Evolutionary conservation across 352 stramenopile genomes (phyloP).

Genomic region (Globisporangium viniferum): DNA sequence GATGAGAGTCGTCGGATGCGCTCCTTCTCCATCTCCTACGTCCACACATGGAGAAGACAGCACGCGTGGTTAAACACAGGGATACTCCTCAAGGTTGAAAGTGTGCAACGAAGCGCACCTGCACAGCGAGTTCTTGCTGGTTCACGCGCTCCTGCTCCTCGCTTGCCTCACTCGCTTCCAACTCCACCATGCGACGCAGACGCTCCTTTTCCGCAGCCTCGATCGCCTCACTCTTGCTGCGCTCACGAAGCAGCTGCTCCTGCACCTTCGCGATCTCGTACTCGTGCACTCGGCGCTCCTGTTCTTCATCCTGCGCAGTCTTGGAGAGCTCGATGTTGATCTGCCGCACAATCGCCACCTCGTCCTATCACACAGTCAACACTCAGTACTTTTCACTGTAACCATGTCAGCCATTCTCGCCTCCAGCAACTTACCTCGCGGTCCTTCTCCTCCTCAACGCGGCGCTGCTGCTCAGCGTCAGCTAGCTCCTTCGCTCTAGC

Average conservation of each 20-base stretch:
- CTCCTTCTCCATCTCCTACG: constrained; percentile 54
- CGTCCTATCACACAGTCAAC: constrained; percentile 22
- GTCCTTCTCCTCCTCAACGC: constrained; percentile 48
- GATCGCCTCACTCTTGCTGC: constrained; percentile 34
- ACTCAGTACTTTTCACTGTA: background rate
- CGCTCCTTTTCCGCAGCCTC: constrained; percentile 47
- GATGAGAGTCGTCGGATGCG: constrained; percentile 51
- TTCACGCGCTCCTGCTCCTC: constrained; percentile 25
- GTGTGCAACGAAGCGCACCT: constrained; percentile 16
- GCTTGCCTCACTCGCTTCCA: constrained; percentile 18
- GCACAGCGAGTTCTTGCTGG: constrained; percentile 31
- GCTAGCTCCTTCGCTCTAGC: constrained; percentile 45
- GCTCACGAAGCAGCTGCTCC: constrained; percentile 53
- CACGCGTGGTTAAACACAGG: background rate
- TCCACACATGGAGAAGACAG: background rate
- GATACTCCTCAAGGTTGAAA: too few species aligned
- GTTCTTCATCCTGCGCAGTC: constrained; percentile 53
- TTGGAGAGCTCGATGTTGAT: constrained; percentile 75
- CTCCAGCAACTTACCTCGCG: constrained; percentile 23
- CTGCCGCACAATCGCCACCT: constrained; percentile 63
- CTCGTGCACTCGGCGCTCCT: constrained; percentile 58
- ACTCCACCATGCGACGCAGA: constrained; percentile 42
- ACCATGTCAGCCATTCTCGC: background rate
- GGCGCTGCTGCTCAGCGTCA: constrained; percentile 54
- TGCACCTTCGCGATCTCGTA: constrained; percentile 62